Evolutionary conservation across 1,284 basidiomycete species (phyloP), one percentile per base, ranked within the genome.

Genomic region (Exsudoporus floridanus): DNA sequence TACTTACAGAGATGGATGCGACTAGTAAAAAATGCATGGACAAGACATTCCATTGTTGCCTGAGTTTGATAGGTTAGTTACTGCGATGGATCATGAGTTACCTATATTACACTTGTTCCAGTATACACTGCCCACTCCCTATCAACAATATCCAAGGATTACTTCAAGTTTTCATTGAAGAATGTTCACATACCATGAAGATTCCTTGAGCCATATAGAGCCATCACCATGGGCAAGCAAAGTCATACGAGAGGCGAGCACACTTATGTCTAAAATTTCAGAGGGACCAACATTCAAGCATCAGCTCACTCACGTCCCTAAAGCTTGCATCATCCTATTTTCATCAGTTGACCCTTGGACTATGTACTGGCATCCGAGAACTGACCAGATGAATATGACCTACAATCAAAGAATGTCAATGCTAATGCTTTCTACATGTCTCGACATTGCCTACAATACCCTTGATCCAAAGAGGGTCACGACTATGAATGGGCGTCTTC

Each of bases 381-480:
- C 63, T 41, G 19, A 64, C 63, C 63, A 64, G 18, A 64, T 44
- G 7, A 53, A 7, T 39, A 52, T 21, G 18, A 68, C 54, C 63
- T 64, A 34, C 25, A 18, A 4, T 7, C 30, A 7, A 21, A 31
- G 18, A 10, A 27, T 4, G 7, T 56, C 39, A 63, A 31, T 4
- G 16, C 13, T 6, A 7, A 8, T 21, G 2, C 5, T 10, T 16
- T 37, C 8, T 1, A 9, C 3, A 34, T 18, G 1, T 38, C 12
- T 7, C 36, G 6, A 33, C 12, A 34, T 39, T n/a, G 48, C 63
- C 1, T 23, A 65, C 63, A 23, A 57, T 21, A 13, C 46, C 33
- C 46, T 67, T 65, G 37, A 64, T 40, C 63, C 66, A 69, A 47
- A 34, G 25, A 35, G 49, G 21, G 3, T 65, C 66, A 31, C 63